A percentile compares a stretch with the other conserved stretches of the same genome.
phyloP scores from a whole-genome alignment of 768 basidiomycete genomes.

The Lentinula lateritia region DNA sequence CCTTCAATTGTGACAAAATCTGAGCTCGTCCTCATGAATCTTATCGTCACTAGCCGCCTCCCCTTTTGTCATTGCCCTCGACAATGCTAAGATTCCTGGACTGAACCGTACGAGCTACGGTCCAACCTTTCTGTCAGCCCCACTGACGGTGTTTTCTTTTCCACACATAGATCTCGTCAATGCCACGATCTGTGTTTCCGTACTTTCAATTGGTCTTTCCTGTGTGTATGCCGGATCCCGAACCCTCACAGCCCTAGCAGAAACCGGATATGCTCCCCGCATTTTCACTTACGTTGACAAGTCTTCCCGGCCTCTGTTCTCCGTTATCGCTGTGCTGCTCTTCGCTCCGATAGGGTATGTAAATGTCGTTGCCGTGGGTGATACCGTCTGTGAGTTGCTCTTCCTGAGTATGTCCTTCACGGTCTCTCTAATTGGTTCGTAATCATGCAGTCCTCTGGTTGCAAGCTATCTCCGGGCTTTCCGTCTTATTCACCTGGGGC shows the following conservation, averaged over 20 bases:
- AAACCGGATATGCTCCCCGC: slow-evolving; percentile 42
- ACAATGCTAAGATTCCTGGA: slow-evolving; percentile 33
- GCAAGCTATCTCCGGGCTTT: slow-evolving; percentile 39
- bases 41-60: slow-evolving; percentile 24
- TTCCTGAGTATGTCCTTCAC: not conserved
- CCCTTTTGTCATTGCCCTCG: slow-evolving; percentile 40
- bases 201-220: slow-evolving; percentile 40
- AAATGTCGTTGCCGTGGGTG: slow-evolving; percentile 30
- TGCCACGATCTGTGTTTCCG: slow-evolving; percentile 38
- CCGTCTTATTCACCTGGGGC: slow-evolving; percentile 40
- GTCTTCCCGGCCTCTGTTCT: slow-evolving; percentile 38
- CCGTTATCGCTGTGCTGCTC: slow-evolving; percentile 28
- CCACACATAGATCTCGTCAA: slow-evolving; percentile 33
- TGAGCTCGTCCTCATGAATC: not conserved
- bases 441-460: slow-evolving; percentile 34
- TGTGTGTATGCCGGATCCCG: slow-evolving; percentile 42
- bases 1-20: not conserved
- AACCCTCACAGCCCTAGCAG: slow-evolving; percentile 39
- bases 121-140: not conserved
- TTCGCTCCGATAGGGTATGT: slow-evolving; percentile 37
- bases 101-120: slow-evolving; percentile 28
- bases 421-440: not conserved
- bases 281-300: slow-evolving; percentile 42
- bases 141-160: too few species aligned
- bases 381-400: slow-evolving; percentile 28